A percentile compares a stretch with the other conserved stretches of the same genome.
Evolutionary conservation across 306 rosid genomes (phyloP).

Genomic region (Begonia loranthoides): DNA sequence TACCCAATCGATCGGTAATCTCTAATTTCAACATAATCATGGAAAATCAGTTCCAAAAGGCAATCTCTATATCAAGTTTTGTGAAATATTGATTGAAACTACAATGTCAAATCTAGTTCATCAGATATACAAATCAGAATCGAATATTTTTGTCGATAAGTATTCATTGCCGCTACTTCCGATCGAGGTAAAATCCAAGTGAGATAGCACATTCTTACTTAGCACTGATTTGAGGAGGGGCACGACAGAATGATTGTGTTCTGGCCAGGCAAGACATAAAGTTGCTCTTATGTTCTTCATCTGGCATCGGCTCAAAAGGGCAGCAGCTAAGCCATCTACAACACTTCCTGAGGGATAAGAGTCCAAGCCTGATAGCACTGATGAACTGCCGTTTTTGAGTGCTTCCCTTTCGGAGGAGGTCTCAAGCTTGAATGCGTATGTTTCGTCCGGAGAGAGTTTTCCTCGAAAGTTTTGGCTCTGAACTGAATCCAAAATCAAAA

Average conservation of each 20-base stretch:
- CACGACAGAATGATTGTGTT: slow-evolving; percentile 33
- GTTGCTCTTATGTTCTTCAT: slow-evolving; percentile 37
- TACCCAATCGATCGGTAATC: no score
- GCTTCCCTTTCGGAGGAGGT: slow-evolving; percentile 26
- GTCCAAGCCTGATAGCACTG: slow-evolving; percentile 23
- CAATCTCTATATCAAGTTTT: no score
- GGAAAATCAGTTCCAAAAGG: no score
- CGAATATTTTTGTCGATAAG: slow-evolving; percentile 18
- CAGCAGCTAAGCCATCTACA: slow-evolving; percentile 66
- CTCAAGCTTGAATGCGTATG: slow-evolving; percentile 61
- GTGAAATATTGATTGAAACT: no score
- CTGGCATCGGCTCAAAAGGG: slow-evolving; percentile 56
- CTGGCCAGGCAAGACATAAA: slow-evolving; percentile 70
- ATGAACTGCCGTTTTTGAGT: slow-evolving; percentile 11
- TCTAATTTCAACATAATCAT: no score
- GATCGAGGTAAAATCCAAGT: slow-evolving; percentile 17
- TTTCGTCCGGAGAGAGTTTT: slow-evolving; percentile 35
- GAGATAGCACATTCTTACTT: slow-evolving; percentile 21
- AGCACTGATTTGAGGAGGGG: slow-evolving; percentile 33
- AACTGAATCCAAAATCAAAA: slow-evolving; percentile 47
- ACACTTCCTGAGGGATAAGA: slow-evolving; percentile 80
- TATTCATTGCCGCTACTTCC: slow-evolving; percentile 11
- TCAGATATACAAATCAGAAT: slow-evolving; percentile 58
- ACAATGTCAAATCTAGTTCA: neutral
- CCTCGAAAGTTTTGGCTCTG: slow-evolving; percentile 40